phyloP scores from a whole-genome alignment of 352 stramenopile genomes.

The Phytophthora melonis region DNA sequence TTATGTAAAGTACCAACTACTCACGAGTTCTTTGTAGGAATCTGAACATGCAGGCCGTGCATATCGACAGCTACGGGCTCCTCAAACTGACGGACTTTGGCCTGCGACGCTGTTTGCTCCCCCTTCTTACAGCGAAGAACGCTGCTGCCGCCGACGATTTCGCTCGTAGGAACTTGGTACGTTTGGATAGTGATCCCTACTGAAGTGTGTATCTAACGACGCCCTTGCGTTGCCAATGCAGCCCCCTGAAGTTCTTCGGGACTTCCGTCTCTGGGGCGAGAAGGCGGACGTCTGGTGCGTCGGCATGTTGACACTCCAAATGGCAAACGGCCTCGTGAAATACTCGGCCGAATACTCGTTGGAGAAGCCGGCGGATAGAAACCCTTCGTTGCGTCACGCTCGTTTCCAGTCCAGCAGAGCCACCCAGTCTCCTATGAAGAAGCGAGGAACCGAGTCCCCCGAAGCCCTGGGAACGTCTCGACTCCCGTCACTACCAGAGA shows the following conservation, averaged over 20 bases:
- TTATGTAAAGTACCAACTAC: background rate
- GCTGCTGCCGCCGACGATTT: constrained; percentile 12
- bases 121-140: constrained; percentile 6
- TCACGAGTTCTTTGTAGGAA: constrained; percentile 31
- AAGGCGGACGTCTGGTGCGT: constrained; percentile 70
- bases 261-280: constrained; percentile 20
- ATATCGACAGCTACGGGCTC: constrained; percentile 70
- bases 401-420: constrained; percentile 15
- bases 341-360: background rate
- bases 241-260: constrained; percentile 39
- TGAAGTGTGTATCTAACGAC: background rate
- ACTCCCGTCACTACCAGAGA: constrained; percentile 49
- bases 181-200: background rate
- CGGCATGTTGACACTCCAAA: constrained; percentile 65
- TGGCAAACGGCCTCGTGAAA: constrained; percentile 43
- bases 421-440: constrained; percentile 18
- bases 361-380: constrained; percentile 16
- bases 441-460: constrained; percentile 12
- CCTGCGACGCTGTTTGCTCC: constrained; percentile 29
- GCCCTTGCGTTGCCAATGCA: constrained; percentile 1
- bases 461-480: background rate
- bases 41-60: constrained; percentile 53
- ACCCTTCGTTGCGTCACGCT: constrained; percentile 5
- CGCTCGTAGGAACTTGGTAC: constrained; percentile 19
- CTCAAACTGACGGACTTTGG: constrained; percentile 70